Percentiles rank a stretch among this genome's conserved stretches.
Evolutionary conservation across 2,329 filamentous ascomycete species (phyloP).

Genomic region (Diplocarpon mali): DNA sequence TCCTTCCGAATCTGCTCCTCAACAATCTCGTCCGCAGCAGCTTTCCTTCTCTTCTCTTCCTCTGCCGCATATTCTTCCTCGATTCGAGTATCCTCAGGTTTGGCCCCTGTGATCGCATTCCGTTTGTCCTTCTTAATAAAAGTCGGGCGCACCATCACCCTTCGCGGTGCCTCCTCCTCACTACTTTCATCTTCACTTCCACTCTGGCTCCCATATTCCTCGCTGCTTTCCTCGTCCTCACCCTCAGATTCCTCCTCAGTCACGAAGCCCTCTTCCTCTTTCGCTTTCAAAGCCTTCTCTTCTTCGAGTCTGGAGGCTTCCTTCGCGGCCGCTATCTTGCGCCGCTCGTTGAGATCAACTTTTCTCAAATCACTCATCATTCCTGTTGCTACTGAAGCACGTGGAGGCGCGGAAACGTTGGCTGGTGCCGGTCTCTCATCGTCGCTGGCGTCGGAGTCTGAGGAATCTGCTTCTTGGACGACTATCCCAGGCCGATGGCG

Average conservation of each 20-base stretch:
- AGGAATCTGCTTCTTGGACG: conserved; percentile 36
- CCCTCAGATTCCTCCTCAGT: conserved; percentile 34
- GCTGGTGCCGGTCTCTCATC: conserved; percentile 29
- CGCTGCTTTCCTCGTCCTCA: conserved; percentile 27
- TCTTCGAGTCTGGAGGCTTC: conserved; percentile 38
- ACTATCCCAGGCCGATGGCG: conserved; percentile 82
- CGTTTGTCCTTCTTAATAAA: conserved; percentile 51
- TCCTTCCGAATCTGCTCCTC: conserved; percentile 83
- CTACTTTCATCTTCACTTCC: conserved; percentile 31
- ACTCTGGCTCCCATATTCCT: conserved; percentile 22
- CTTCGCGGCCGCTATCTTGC: conserved; percentile 35
- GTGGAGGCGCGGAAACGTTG: conserved; percentile 42
- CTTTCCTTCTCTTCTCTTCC: conserved; percentile 54
- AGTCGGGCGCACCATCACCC: conserved; percentile 50
- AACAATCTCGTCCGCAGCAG: conserved; percentile 66
- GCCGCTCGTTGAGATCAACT: conserved; percentile 39
- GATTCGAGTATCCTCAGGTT: conserved; percentile 26
- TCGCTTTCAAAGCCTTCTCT: conserved; percentile 30
- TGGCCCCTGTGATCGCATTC: conserved; percentile 16
- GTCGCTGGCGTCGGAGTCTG: conserved; percentile 40
- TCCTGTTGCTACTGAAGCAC: conserved; percentile 43
- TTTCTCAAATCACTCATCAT: conserved; percentile 43
- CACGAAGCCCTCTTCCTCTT: conserved; percentile 51
- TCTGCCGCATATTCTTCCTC: conserved; percentile 36
- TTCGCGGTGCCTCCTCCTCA: conserved; percentile 46